A percentile compares a stretch with the other conserved stretches of the same genome.
phyloP scores from a whole-genome alignment of 2,329 filamentous ascomycete species.

The Clarireedia paspali region DNA sequence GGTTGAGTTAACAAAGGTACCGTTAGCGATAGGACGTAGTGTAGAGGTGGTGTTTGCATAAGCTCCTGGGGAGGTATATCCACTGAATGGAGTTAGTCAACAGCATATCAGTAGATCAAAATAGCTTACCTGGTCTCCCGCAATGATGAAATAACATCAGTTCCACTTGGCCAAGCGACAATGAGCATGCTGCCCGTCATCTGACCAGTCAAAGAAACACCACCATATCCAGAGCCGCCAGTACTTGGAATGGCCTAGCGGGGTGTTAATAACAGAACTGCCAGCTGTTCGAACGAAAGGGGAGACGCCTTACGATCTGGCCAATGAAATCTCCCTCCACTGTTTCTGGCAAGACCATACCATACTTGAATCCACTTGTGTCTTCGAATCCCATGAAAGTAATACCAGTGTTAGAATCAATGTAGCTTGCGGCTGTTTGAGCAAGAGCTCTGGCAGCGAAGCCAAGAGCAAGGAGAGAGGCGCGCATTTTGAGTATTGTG shows the following conservation, averaged over 20 bases:
- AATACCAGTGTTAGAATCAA: constrained; percentile 39
- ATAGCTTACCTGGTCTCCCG: constrained; percentile 25
- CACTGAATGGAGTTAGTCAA: constrained; percentile 17
- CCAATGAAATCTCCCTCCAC: constrained; percentile 45
- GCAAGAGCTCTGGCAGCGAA: constrained; percentile 7
- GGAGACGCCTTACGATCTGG: constrained; percentile 38
- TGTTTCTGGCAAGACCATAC: constrained; percentile 42
- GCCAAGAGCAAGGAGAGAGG: constrained; percentile 1
- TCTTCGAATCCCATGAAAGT: constrained; percentile 33
- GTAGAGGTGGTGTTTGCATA: constrained; percentile 35
- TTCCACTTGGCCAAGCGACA: constrained; percentile 41
- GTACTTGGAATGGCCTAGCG: constrained; percentile 4
- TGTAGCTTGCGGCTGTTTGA: constrained; percentile 27
- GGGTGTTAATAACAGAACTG: not conserved
- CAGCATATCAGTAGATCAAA: not conserved
- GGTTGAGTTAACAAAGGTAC: constrained; percentile 44
- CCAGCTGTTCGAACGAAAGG: no score
- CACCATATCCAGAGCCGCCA: constrained; percentile 37
- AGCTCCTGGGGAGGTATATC: constrained; percentile 39
- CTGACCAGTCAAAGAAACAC: constrained; percentile 37
- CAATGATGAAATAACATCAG: constrained; percentile 35
- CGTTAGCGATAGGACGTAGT: constrained; percentile 39
- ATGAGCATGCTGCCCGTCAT: constrained; percentile 42
- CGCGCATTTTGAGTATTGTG: constrained; percentile 2
- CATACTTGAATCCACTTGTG: constrained; percentile 37